These are phyloP conservation scores for Penicillium sp. DNA, from an alignment of 2,329 filamentous ascomycete species.

Conservation along the genomic window DNA sequence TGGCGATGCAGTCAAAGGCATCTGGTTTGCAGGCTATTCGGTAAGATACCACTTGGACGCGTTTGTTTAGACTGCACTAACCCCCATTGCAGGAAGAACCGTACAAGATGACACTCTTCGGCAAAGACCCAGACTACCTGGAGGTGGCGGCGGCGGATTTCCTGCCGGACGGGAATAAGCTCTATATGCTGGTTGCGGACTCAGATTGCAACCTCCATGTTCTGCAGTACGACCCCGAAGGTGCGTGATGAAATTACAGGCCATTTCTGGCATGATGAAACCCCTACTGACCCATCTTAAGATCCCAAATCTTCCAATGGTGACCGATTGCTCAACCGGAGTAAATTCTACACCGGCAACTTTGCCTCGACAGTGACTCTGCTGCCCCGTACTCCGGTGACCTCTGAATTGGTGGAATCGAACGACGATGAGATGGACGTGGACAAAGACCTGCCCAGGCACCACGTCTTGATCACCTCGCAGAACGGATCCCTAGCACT, in stretches of 20 bases:
- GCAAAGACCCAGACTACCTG: slow-evolving; percentile 75
- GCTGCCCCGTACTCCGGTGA: slow-evolving; percentile 63
- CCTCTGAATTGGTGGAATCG: slow-evolving; percentile 38
- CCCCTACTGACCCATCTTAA: slow-evolving; percentile 36
- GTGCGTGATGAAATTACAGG: slow-evolving; percentile 52
- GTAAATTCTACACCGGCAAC: slow-evolving; percentile 84
- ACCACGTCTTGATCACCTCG: slow-evolving; percentile 67
- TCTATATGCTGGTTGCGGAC: slow-evolving; percentile 81
- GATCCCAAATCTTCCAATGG: slow-evolving; percentile 92
- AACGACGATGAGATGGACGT: slow-evolving; percentile 40
- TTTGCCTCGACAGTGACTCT: slow-evolving; percentile 72
- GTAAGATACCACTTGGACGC: slow-evolving; percentile 38
- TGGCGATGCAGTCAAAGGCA: slow-evolving; percentile 85
- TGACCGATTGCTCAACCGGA: slow-evolving; percentile 79
- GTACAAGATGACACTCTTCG: slow-evolving; percentile 90
- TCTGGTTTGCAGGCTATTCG: slow-evolving; percentile 95
- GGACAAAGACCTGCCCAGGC: slow-evolving; percentile 34
- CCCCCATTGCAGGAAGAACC: slow-evolving; percentile 69
- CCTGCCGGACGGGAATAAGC: slow-evolving; percentile 75
- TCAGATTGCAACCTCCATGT: slow-evolving; percentile 83
- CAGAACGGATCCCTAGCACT: slow-evolving; percentile 73
- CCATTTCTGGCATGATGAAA: not conserved
- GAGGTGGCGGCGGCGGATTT: slow-evolving; percentile 83
- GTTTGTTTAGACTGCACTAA: not conserved
- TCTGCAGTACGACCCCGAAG: slow-evolving; percentile 90